Evolutionary conservation across 495 filamentous ascomycete genomes (phyloP).

Genomic region (Friedmanniomyces endolithicus): DNA sequence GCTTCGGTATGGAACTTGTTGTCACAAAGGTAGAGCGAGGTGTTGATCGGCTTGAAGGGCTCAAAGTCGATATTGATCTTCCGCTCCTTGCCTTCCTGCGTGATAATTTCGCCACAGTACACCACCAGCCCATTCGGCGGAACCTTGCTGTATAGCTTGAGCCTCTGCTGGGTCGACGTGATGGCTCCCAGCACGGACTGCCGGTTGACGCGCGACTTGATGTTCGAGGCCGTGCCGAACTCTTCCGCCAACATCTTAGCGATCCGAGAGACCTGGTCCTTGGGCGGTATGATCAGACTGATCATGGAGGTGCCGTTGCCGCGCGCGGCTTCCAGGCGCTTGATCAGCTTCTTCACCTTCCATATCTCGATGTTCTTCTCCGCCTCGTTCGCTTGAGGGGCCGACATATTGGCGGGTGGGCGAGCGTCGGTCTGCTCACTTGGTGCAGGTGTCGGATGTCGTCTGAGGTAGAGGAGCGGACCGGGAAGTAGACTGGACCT

Average conservation of each 20-base stretch:
- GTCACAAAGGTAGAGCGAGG: slow-evolving; percentile 95
- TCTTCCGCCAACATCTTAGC: slow-evolving; percentile 98
- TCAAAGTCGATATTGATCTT: slow-evolving; percentile 99
- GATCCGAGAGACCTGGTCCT: slow-evolving; percentile 91
- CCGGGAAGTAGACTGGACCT: too few relatives aligned
- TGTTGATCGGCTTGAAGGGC: slow-evolving; percentile 99
- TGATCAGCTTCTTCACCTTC: slow-evolving; percentile 96
- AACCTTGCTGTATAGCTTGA: slow-evolving; percentile 97
- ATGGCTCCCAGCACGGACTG: slow-evolving; percentile 95
- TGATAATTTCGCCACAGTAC: slow-evolving; percentile 99
- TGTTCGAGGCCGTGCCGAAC: slow-evolving; percentile 86
- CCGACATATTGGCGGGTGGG: slow-evolving; percentile 60
- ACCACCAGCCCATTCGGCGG: slow-evolving; percentile 94
- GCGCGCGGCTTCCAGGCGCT: slow-evolving; percentile 57
- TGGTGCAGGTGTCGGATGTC: background rate
- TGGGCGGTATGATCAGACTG: slow-evolving; percentile 95
- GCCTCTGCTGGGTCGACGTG: slow-evolving; percentile 94
- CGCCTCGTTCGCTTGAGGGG: slow-evolving; percentile 76
- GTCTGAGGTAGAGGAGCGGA: background rate
- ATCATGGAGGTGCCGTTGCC: slow-evolving; percentile 45
- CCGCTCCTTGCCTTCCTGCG: slow-evolving; percentile 90
- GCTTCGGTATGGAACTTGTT: slow-evolving; percentile 99
- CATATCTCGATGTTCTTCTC: slow-evolving; percentile 96
- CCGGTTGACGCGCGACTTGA: slow-evolving; percentile 97
- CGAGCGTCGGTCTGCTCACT: slow-evolving; percentile 6